Evolutionary conservation across 371 early-diverging fungal genomes (phyloP).

Genomic region (Mucor lusitanicus): DNA sequence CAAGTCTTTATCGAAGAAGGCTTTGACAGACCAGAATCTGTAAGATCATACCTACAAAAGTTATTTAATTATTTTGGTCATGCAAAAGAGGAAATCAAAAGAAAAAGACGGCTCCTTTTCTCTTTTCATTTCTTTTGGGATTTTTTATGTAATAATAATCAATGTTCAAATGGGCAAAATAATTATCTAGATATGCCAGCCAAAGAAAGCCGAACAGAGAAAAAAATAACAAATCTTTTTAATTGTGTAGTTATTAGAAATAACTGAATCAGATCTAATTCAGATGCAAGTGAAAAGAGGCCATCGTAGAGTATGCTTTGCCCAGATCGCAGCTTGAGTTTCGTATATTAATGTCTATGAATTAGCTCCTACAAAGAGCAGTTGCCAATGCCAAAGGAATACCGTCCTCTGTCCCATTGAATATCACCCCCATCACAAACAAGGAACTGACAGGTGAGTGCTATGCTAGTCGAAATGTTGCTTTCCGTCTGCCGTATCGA

Average conservation of each 20-base stretch:
- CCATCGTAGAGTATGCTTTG: slow-evolving; percentile 48
- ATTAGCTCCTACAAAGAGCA: slow-evolving; percentile 44
- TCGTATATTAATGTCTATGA: not conserved
- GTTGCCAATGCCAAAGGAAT: slow-evolving; percentile 36
- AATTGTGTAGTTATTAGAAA: slow-evolving; percentile 43
- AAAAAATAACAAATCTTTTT: slow-evolving; percentile 1
- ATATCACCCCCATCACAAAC: slow-evolving; percentile 8
- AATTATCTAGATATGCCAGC: not conserved
- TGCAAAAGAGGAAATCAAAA: slow-evolving; percentile 4
- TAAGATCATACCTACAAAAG: slow-evolving; percentile 19
- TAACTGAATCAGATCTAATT: slow-evolving; percentile 49
- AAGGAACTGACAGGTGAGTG: slow-evolving; percentile 8
- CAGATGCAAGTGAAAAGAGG: slow-evolving; percentile 56
- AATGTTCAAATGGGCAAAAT: slow-evolving; percentile 1
- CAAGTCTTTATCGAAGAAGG: slow-evolving; percentile 42
- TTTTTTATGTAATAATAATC: not conserved
- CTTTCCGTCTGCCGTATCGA: not conserved
- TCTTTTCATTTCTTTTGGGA: slow-evolving; percentile 2
- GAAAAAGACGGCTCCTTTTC: not conserved
- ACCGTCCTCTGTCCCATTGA: slow-evolving; percentile 25
- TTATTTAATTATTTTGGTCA: slow-evolving; percentile 3
- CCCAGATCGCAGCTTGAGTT: not conserved
- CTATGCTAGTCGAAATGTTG: not conserved
- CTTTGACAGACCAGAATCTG: slow-evolving; percentile 45
- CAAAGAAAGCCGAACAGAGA: not conserved